These are phyloP conservation scores for Ramalina intermedia DNA, from an alignment of 495 filamentous ascomycete species.

Conservation along the genomic window DNA sequence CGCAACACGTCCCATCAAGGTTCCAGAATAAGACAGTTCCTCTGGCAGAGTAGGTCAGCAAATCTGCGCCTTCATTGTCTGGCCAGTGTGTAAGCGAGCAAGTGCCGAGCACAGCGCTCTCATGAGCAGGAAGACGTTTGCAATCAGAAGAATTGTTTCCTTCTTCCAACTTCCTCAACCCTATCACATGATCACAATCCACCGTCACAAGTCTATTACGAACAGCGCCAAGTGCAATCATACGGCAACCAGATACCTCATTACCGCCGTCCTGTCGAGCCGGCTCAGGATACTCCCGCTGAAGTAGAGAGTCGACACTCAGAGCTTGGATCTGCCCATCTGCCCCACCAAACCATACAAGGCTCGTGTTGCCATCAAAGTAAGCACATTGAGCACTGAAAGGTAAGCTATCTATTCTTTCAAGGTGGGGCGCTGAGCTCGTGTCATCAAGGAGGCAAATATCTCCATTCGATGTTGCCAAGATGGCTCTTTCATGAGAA, in stretches of 20 bases:
- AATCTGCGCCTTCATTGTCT: slow-evolving; percentile 47
- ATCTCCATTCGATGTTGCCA: slow-evolving; percentile 34
- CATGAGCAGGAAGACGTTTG: slow-evolving; percentile 47
- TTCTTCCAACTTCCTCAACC: slow-evolving; percentile 36
- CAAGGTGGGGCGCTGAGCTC: slow-evolving; percentile 53
- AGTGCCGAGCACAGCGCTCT: slow-evolving; percentile 67
- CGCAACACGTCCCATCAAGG: slow-evolving; percentile 49
- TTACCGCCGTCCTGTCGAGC: not conserved
- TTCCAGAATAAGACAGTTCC: slow-evolving; percentile 75
- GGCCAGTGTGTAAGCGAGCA: slow-evolving; percentile 39
- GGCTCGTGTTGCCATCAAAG: slow-evolving; percentile 34
- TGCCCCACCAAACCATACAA: slow-evolving; percentile 40
- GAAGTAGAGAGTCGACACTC: slow-evolving; percentile 1
- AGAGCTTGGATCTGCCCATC: slow-evolving; percentile 15
- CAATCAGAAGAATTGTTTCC: slow-evolving; percentile 18
- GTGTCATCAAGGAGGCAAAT: slow-evolving; percentile 56
- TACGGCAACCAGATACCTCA: slow-evolving; percentile 15
- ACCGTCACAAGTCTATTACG: slow-evolving; percentile 57
- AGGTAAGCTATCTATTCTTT: slow-evolving; percentile 43
- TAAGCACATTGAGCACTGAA: slow-evolving; percentile 51
- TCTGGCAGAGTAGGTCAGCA: slow-evolving; percentile 74
- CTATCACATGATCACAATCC: slow-evolving; percentile 57
- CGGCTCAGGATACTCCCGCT: not conserved
- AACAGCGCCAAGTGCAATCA: slow-evolving; percentile 56
- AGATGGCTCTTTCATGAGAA: slow-evolving; percentile 39